Conservation (phyloP, 805 yeast genomes). For the Candida incommunis region DNA sequence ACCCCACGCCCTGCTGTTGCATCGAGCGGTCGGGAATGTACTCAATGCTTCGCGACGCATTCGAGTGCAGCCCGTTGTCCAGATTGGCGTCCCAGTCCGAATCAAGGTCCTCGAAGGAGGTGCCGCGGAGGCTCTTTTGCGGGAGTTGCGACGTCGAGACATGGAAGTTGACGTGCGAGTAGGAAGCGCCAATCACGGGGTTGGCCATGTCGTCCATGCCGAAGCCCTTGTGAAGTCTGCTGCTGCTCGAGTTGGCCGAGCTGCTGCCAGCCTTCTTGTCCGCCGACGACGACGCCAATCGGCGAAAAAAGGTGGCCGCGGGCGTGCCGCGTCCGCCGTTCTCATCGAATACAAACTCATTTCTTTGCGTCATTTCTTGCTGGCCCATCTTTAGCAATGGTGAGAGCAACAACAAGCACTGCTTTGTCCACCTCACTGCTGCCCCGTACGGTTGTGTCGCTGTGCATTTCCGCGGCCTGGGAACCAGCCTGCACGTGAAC, state of each 20-base stretch:
- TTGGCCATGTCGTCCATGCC: conserved; percentile 16
- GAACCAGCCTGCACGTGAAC: too few relatives aligned
- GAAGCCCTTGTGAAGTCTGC: too few relatives aligned
- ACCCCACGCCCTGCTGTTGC: conserved; percentile 1
- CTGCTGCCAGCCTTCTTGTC: conserved; percentile 3
- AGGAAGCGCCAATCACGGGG: conserved; percentile 38
- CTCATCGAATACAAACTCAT: conserved; percentile 52
- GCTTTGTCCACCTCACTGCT: too few relatives aligned
- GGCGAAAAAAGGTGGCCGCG: conserved; percentile 35
- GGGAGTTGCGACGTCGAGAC: conserved; percentile 5
- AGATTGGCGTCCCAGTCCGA: conserved; percentile 89
- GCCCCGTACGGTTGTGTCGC: too few relatives aligned
- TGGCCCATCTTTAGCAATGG: background rate
- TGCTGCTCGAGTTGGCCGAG: background rate
- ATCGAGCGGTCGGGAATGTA: background rate
- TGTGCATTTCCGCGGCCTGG: too few relatives aligned
- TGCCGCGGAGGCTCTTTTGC: conserved; percentile 8
- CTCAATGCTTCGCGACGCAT: conserved; percentile 3
- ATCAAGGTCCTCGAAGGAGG: conserved; percentile 54
- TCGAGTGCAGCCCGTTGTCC: conserved; percentile 19
- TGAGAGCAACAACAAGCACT: background rate
- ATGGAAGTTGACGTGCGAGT: conserved; percentile 27
- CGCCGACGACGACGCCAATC: conserved; percentile 16
- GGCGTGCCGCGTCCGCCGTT: conserved; percentile 55
- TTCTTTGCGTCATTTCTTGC: conserved; percentile 7